phyloP scores from a whole-genome alignment of 306 rosid genomes.

The Cyamopsis tetragonoloba region DNA sequence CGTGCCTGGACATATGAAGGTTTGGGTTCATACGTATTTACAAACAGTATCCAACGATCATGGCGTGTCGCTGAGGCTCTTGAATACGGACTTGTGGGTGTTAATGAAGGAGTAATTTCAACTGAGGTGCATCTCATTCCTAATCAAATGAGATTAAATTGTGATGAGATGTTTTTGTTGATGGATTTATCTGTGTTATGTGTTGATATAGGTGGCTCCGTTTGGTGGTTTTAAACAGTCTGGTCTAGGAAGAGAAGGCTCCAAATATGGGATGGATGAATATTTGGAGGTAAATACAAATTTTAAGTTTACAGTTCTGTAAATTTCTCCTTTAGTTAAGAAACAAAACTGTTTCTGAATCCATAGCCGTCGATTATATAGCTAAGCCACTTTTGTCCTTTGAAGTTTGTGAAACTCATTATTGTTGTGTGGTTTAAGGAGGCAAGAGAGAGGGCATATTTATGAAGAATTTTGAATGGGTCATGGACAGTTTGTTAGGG shows the following conservation, averaged over 20 bases:
- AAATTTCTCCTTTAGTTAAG: neutral
- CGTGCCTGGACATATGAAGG: conserved; percentile 42
- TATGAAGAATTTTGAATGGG: neutral
- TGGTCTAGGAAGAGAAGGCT: conserved; percentile 98
- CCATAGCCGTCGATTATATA: neutral
- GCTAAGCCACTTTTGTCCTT: neutral
- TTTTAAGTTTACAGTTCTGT: neutral
- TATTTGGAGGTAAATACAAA: conserved; percentile 72
- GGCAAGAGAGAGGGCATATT: neutral
- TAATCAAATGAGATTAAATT: neutral
- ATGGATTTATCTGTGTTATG: neutral
- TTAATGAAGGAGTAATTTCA: conserved; percentile 90
- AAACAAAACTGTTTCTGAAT: neutral
- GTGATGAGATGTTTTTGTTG: neutral
- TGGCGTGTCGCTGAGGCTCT: conserved; percentile 99
- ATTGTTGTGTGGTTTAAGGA: neutral
- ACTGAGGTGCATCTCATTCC: conserved; percentile 69
- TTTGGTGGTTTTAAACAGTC: conserved; percentile 96
- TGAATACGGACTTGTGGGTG: conserved; percentile 89
- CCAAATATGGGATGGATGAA: conserved; percentile 96
- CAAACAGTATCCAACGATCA: conserved; percentile 80
- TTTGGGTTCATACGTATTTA: conserved; percentile 85
- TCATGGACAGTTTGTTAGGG: neutral
- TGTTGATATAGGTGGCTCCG: conserved; percentile 82
- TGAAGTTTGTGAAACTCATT: neutral